phyloP scores from a whole-genome alignment of 2,329 filamentous ascomycete genomes.

The Fusarium napiforme region DNA sequence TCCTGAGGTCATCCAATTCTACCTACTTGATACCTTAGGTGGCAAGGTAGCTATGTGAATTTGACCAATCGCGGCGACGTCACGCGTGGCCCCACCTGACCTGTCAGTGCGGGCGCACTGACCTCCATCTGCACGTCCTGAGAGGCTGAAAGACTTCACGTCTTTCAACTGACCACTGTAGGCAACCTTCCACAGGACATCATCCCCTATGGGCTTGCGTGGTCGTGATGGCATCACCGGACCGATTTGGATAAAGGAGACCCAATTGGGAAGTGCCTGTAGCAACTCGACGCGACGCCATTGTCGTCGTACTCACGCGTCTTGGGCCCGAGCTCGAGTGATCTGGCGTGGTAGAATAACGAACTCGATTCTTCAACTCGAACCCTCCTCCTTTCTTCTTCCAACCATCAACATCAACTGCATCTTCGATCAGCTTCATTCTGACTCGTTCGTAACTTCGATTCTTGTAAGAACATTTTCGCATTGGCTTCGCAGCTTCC shows the following conservation, averaged over 20 bases:
- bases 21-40: neutral
- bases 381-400: neutral
- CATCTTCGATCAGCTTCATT: conserved; percentile 11
- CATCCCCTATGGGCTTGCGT: conserved; percentile 1
- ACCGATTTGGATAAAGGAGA: conserved; percentile 2
- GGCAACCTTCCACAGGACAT: conserved; percentile 4
- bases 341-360: conserved; percentile 2
- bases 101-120: conserved; percentile 14
- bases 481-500: neutral
- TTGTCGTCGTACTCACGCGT: conserved; percentile 8
- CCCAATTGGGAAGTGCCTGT: neutral
- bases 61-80: conserved; percentile 2
- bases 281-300: neutral
- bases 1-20: neutral
- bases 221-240: conserved; percentile 24
- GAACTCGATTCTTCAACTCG: conserved; percentile 4
- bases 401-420: conserved; percentile 18
- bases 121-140: neutral
- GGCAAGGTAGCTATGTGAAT: neutral
- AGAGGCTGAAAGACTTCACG: conserved; percentile 13
- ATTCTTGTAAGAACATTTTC: conserved; percentile 21
- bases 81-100: neutral
- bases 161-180: conserved; percentile 13
- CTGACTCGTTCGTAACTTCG: neutral
- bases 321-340: neutral